phyloP scores from a whole-genome alignment of 2,329 filamentous ascomycete species.

The Fusarium oligoseptatum region DNA sequence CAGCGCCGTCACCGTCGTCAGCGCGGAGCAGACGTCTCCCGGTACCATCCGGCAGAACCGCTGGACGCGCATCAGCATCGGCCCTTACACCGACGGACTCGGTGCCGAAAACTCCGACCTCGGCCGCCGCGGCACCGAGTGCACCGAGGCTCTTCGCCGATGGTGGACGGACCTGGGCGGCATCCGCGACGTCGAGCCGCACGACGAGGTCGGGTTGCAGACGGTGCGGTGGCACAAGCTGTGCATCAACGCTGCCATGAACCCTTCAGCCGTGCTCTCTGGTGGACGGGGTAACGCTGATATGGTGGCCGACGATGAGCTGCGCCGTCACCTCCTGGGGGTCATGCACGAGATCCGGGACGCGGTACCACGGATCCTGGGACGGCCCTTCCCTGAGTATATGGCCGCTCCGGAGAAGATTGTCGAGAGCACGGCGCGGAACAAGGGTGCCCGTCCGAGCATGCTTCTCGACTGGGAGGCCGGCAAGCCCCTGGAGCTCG shows the following conservation, averaged over 20 bases:
- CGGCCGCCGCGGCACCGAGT: conserved; percentile 52
- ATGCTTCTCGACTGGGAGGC: conserved; percentile 81
- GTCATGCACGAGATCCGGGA: conserved; percentile 79
- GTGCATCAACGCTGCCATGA: conserved; percentile 82
- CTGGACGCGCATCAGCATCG: conserved; percentile 80
- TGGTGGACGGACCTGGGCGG: conserved; percentile 69
- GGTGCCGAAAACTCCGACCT: conserved; percentile 52
- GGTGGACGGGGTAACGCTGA: conserved; percentile 74
- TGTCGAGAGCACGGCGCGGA: conserved; percentile 72
- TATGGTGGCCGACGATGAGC: conserved; percentile 74
- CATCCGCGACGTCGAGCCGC: conserved; percentile 74
- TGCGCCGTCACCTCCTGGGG: conserved; percentile 71
- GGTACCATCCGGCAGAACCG: conserved; percentile 77
- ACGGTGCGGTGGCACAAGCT: conserved; percentile 82
- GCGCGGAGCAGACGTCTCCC: conserved; percentile 73
- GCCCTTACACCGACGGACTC: conserved; percentile 70
- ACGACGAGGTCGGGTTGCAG: conserved; percentile 76
- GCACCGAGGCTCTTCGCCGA: conserved; percentile 64
- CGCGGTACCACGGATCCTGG: conserved; percentile 73
- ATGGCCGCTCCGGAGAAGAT: conserved; percentile 75
- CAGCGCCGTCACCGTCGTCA: conserved; percentile 77
- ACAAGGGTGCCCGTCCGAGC: conserved; percentile 73
- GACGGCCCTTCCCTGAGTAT: conserved; percentile 67
- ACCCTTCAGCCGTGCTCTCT: conserved; percentile 77
- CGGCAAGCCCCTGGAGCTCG: conserved; percentile 75